Percentiles rank a stretch among this genome's conserved stretches.
phyloP scores from a whole-genome alignment of 305 asterid genomes.

The Petunia hybrid region DNA sequence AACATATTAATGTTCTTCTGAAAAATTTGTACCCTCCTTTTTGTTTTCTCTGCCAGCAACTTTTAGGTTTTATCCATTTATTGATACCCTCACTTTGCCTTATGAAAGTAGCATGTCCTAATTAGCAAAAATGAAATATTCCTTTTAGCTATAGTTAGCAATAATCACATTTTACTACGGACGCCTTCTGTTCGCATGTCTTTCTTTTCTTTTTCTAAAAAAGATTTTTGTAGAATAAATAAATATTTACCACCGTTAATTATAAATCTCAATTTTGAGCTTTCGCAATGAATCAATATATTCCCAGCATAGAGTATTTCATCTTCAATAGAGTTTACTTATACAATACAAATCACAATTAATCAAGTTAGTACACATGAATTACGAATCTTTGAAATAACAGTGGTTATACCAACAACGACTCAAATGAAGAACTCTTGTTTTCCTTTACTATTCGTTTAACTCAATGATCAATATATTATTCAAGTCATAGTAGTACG shows the following conservation, averaged over 20 bases:
- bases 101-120: background rate
- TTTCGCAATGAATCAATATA: no score
- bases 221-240: no score
- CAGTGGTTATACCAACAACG: no score
- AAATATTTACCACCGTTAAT: no score
- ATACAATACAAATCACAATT: no score
- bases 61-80: background rate
- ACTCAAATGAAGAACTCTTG: no score
- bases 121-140: background rate
- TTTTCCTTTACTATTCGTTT: no score
- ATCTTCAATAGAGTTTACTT: no score
- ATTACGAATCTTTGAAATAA: no score
- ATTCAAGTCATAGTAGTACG: background rate
- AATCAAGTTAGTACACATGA: no score
- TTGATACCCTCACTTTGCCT: slow-evolving; percentile 6
- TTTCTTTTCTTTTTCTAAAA: background rate
- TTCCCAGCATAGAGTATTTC: no score
- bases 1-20: slow-evolving; percentile 22
- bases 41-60: slow-evolving; percentile 19
- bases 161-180: background rate
- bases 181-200: background rate
- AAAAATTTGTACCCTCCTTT: slow-evolving; percentile 8
- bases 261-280: no score
- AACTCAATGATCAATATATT: background rate
- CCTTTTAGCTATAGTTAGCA: background rate